Evolutionary conservation across 139 green algal genomes (phyloP), one percentile per base, ranked within the genome.

Genomic region (Chlamydomonas eustigma): DNA sequence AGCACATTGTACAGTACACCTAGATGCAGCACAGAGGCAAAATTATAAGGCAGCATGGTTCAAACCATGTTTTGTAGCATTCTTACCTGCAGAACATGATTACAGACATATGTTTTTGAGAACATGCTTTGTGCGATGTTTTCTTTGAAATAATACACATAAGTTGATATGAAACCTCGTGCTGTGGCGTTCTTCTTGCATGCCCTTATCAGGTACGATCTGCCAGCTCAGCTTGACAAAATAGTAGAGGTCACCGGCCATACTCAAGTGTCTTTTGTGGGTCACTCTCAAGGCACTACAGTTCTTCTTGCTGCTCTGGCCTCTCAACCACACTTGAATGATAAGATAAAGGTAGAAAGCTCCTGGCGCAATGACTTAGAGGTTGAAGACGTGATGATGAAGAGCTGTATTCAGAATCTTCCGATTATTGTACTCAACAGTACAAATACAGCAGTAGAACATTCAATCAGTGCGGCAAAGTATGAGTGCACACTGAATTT

Each of bases 201-300:
- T 12, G 33, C 25, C 35, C 8, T n/a, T 37, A 34, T 34, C 64
- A 66, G 39, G 25, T 85, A 76, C 28, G 85, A 89, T 79, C 75
- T 91, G 32, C 86, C 86, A 2, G 83, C 83, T 8, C 77, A 80
- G 68, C 33, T 89, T 25, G 39, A 74, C 0, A 74, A 79, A 30
- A 73, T 81, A 24, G 72, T 84, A 22, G 0, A 44, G 3, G 22
- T 39, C 2, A 80, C 80, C 1, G 81, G 83, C 1, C 71, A 50
- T 1, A 2, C 30, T 1, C 51, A 69, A 18, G 8, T 90, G 0
- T 50, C 51, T 6, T 90, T 87, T 39, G 75, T 90, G 66, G 83
- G 75, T 12, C 81, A 89, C 78, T 83, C 65, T 38, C 81, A 87
- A 76, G 85, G 85, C 35, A 86, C 78, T 4, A 90, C 85, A 0